Conservation (phyloP, 2,329 filamentous ascomycete species). For the Curvularia hawaiiensis region DNA sequence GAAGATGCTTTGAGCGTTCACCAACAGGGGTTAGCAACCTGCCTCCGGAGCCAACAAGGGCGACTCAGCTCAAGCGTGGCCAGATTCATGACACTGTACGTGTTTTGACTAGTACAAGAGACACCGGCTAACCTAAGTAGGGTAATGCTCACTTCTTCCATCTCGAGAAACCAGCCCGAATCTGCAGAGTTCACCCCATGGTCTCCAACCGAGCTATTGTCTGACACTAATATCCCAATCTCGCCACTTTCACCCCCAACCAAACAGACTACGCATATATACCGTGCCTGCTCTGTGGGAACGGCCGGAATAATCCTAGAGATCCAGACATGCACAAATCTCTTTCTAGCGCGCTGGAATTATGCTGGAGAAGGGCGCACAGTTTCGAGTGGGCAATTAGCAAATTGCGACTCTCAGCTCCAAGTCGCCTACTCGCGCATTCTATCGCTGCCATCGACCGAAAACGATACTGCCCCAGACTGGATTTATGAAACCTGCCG, state of each 20-base stretch:
- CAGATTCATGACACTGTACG: slow-evolving; percentile 39
- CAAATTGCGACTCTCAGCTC: slow-evolving; percentile 29
- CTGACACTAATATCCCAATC: slow-evolving; percentile 13
- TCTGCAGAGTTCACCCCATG: slow-evolving; percentile 23
- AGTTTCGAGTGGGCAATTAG: slow-evolving; percentile 17
- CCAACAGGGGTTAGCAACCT: slow-evolving; percentile 29
- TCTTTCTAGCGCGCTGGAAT: slow-evolving; percentile 28
- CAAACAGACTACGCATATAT: slow-evolving; percentile 23
- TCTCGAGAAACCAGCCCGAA: slow-evolving; percentile 30
- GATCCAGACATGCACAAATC: slow-evolving; percentile 33
- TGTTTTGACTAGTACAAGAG: neutral
- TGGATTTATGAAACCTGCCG: slow-evolving; percentile 42
- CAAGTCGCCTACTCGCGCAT: slow-evolving; percentile 35
- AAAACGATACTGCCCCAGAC: slow-evolving; percentile 23
- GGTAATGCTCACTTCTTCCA: slow-evolving; percentile 31
- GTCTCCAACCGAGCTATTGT: slow-evolving; percentile 6
- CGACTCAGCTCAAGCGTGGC: slow-evolving; percentile 25
- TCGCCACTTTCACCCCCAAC: slow-evolving; percentile 33
- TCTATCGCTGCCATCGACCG: slow-evolving; percentile 19
- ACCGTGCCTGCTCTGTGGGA: slow-evolving; percentile 24
- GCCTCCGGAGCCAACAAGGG: slow-evolving; percentile 34
- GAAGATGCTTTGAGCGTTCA: slow-evolving; percentile 40
- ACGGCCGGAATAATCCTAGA: slow-evolving; percentile 34
- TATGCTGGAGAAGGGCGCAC: slow-evolving; percentile 14
- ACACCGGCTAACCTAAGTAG: slow-evolving; percentile 15